Evolutionary conservation across 495 filamentous ascomycete species (phyloP), one percentile per base, ranked within the genome.

Genomic region (Aspergillus avenaceus): DNA sequence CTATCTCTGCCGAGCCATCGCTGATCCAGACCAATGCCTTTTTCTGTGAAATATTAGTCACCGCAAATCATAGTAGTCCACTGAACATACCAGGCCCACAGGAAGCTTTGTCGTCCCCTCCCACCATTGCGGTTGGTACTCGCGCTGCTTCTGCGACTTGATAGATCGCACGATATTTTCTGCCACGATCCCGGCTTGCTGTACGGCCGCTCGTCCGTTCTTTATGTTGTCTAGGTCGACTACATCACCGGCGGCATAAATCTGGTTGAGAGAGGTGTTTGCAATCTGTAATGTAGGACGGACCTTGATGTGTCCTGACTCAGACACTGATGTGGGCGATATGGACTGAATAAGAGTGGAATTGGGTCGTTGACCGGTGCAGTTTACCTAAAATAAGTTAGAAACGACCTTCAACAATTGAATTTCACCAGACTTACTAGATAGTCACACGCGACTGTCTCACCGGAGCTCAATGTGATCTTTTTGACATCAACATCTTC

Each of bases 221-320:
- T 68, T 73, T 29, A 68, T 63, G 2, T 61, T 70, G 16, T 63
- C 63, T 14, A 69, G 66, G 13, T 74, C 69, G 5, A 76, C 73
- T 5, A 82, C 74, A 55, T 83, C 80, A 8, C 80, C 80, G 11
- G 75, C 62, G 8, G 69, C 73, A 50, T 75, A 83, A 5, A 82
- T 64, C 22, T 74, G 54, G 2, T 61, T 54, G 19, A 59, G 48
- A 13, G 47, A 43, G 4, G 58, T 48, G 42, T 71, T 66, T 0
- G 52, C 37, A n/a, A 82, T 56, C 50, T 81, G 78, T 18, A 81
- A 55, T 0, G 76, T 80, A 1, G 72, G 66, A n/a, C 66, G 54
- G 24, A 79, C 75, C 5, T 63, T 63, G 43, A 82, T 69, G 28
- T 63, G 56, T 5, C 74, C 71, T 5, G 45, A 62, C 2, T 71